phyloP scores from a whole-genome alignment of 139 green algal genomes.

The Helicosporidium sp. region DNA sequence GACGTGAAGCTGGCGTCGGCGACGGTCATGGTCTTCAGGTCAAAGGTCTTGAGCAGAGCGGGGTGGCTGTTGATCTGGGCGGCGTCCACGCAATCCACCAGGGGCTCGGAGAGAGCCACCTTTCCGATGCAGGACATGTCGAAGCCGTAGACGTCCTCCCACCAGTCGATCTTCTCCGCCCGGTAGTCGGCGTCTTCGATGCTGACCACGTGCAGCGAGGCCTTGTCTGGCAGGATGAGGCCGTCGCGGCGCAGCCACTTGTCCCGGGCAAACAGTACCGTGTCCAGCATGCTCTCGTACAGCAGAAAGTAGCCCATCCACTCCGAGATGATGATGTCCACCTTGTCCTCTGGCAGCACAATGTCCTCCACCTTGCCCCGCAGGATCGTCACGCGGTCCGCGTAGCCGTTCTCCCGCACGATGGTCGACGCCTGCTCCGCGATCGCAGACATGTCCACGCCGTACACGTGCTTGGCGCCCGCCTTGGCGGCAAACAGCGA shows the following conservation, averaged over 20 bases:
- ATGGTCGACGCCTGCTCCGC: slow-evolving; percentile 66
- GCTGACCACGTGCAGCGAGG: slow-evolving; percentile 34
- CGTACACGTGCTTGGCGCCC: slow-evolving; percentile 75
- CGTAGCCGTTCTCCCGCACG: slow-evolving; percentile 55
- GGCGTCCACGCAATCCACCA: slow-evolving; percentile 47
- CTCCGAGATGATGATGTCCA: slow-evolving; percentile 77
- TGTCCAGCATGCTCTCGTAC: slow-evolving; percentile 63
- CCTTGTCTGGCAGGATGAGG: slow-evolving; percentile 59
- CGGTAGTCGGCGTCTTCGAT: slow-evolving; percentile 86
- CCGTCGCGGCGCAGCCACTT: slow-evolving; percentile 62
- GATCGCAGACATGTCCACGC: slow-evolving; percentile 71
- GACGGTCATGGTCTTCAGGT: slow-evolving; percentile 58
- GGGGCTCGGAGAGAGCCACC: slow-evolving; percentile 53
- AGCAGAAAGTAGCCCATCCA: slow-evolving; percentile 55
- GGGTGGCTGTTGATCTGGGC: slow-evolving; percentile 26
- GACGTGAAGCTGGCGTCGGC: slow-evolving; percentile 45
- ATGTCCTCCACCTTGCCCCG: slow-evolving; percentile 70
- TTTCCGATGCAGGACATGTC: slow-evolving; percentile 68
- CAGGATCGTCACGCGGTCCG: slow-evolving; percentile 58
- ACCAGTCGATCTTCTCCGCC: slow-evolving; percentile 82
- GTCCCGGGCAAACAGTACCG: slow-evolving; percentile 66
- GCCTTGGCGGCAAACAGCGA: slow-evolving; percentile 71
- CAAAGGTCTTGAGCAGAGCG: slow-evolving; percentile 31
- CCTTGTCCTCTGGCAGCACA: slow-evolving; percentile 41
- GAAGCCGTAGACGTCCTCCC: slow-evolving; percentile 79